Percentiles rank a stretch among this genome's conserved stretches.
Conservation (phyloP, 305 asterid genomes). For the Solanum hybrid region DNA sequence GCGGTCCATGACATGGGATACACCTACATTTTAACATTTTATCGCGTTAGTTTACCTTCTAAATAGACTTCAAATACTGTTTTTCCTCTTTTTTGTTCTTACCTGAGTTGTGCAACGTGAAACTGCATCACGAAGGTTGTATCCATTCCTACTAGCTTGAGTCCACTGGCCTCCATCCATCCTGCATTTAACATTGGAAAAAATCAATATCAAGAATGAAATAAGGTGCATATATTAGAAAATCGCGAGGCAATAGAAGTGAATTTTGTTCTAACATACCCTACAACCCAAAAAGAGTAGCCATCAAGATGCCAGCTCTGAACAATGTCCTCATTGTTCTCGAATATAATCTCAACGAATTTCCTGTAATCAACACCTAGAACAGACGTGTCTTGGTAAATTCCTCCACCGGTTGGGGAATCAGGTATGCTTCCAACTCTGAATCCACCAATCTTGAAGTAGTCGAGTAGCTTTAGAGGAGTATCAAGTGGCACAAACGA, state of each 20-base stretch:
- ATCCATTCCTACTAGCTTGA: slow-evolving; percentile 40
- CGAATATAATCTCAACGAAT: slow-evolving; percentile 73
- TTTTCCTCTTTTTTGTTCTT: not conserved
- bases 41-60: not conserved
- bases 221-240: not conserved
- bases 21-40: slow-evolving; percentile 33
- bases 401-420: slow-evolving; percentile 56
- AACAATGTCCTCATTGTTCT: slow-evolving; percentile 52
- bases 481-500: slow-evolving; percentile 69
- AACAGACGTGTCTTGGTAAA: slow-evolving; percentile 63
- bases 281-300: slow-evolving; percentile 82
- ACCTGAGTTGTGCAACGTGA: slow-evolving; percentile 85
- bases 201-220: not conserved
- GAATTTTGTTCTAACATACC: slow-evolving; percentile 37
- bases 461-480: slow-evolving; percentile 77
- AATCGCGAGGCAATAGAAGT: accelerated
- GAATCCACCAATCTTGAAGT: slow-evolving; percentile 58
- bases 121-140: slow-evolving; percentile 91
- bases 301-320: slow-evolving; percentile 85
- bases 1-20: slow-evolving; percentile 94
- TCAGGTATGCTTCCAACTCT: slow-evolving; percentile 54
- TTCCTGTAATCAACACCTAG: slow-evolving; percentile 52
- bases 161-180: slow-evolving; percentile 95
- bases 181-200: slow-evolving; percentile 16
- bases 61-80: not conserved